Conservation (phyloP, 2,329 filamentous ascomycete species). For the Nothophaeocryptopus gaeumannii region DNA sequence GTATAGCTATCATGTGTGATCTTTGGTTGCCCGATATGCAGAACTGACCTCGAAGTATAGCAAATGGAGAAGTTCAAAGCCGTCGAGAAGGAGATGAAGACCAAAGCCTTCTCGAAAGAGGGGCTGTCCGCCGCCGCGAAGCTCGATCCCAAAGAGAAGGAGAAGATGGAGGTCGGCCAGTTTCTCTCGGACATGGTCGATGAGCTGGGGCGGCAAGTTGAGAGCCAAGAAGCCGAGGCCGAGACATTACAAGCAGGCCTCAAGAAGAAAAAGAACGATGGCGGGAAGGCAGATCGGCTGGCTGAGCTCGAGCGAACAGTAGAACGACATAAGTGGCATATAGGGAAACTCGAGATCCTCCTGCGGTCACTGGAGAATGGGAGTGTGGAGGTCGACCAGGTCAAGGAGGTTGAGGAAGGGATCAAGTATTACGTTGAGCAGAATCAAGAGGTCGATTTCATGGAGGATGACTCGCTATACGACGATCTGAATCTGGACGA, state of each 20-base stretch:
- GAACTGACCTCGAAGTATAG: constrained; percentile 45
- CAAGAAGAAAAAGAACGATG: constrained; percentile 94
- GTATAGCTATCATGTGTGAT: constrained; percentile 52
- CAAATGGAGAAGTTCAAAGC: constrained; percentile 99
- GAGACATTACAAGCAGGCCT: constrained; percentile 81
- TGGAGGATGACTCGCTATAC: constrained; percentile 92
- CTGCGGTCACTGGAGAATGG: constrained; percentile 89
- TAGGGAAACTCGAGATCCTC: constrained; percentile 86
- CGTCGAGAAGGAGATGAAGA: constrained; percentile 99
- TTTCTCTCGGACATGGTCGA: constrained; percentile 87
- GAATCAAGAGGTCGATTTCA: constrained; percentile 82
- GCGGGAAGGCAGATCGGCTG: constrained; percentile 82
- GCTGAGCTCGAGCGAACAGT: constrained; percentile 78
- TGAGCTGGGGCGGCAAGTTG: constrained; percentile 89
- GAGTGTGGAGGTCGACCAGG: constrained; percentile 80
- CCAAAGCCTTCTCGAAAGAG: constrained; percentile 98
- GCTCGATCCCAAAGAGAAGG: constrained; percentile 95
- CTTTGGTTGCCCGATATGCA: not conserved
- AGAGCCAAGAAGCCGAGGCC: constrained; percentile 84
- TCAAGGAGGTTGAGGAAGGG: constrained; percentile 82
- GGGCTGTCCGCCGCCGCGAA: constrained; percentile 87
- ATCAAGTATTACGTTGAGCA: constrained; percentile 95
- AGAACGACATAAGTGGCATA: constrained; percentile 95
- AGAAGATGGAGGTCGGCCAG: constrained; percentile 82
- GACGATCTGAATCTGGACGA: constrained; percentile 90